Base-by-base conservation (phyloP, 148 eudicot species). In the Rhododendron ovatum region DNA sequence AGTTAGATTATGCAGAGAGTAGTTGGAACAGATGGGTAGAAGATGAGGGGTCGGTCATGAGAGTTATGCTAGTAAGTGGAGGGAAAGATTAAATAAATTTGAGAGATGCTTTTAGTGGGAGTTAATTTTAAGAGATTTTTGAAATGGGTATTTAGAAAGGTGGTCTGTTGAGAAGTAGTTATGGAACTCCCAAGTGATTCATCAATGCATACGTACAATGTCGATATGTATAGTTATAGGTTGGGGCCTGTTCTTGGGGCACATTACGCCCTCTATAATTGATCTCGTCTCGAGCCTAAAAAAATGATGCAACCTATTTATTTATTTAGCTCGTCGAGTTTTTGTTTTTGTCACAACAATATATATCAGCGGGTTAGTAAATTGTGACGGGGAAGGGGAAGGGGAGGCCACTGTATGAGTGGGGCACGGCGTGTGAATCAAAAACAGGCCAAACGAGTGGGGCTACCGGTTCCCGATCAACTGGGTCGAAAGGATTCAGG, bases 161-260 rank as follows among this genome's bases (percentile, higher is more conserved):
- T 74, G 86, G 48, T 84, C 50, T 61, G 90, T 86, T 86, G 83
- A 76, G 87, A 47, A 84, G 82, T 84, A 82, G 87, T 87, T 89
- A 80, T 85, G 87, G 55, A 85, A 88, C 77, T 84, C 77, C 3
- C 51, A 51, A 51, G 17, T 55, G 22, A 53, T 53, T 13, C 57
- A 50, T 50, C 53, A 53, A 15, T 15, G 17, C 15, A 14, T 15
- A n/a, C n/a, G n/a, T n/a, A 53, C 17, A 53, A 15, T 3, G 0
- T 53, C 4, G 17, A 53, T 53, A 53, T 3, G 57, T 53, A 53
- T 13, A 41, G 45, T 41, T 41, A 41, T 6, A 0, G 45, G 45
- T 41, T 41, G 7, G 45, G 45, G 45, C 45, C 7, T 5, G 7
- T 41, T 41, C 5, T 55, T 55, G 61, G 61, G 61, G 13, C 51